Base-by-base conservation (phyloP, 345 rosid genomes). In the Pistacia vera region DNA sequence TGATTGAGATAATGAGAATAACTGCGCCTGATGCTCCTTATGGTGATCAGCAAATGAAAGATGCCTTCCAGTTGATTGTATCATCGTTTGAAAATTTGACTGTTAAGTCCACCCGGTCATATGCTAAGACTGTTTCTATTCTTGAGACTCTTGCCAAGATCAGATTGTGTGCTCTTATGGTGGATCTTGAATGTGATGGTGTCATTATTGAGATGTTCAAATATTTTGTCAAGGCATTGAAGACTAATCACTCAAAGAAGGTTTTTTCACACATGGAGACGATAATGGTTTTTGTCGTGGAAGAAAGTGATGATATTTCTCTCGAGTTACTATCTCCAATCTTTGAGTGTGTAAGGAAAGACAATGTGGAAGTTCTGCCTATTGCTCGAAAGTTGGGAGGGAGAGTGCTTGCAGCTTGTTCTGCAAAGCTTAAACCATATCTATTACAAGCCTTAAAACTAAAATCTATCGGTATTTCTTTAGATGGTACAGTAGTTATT, bases 11-110 rank as follows among this genome's bases (percentile, higher is more conserved):
- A 78, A 97, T 95, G n/a, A 87, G 99, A 85, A 94, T 97, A 75
- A 97, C 98, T 57, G 99, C 99, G 25, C 98, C 99, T 0, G 99
- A 97, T 9, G 98, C 97, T 77, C 99, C 99, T 30, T 97, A 89
- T 76, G 93, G 86, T 30, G 98, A 97, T 85, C 97, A 92, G 0
- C 83, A 80, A 78, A 94, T 97, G 99, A 97, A 94, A 98, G 97
- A 92, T 70, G 90, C 90, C 8, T 97, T 97, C 86, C 88, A 91
- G 79, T 78, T 92, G 83, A 91, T 97, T 79, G 97, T 97, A 54
- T 92, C 97, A 69, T 89, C 97, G 0, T 91, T 97, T 81, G 91
- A 92, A 82, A 81, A 89, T 75, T 82, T 97, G 67, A 82, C 78
- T 72, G 97, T 93, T 79, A 82, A 81, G 44, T 83, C 94, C 33